Conservation (phyloP, 805 yeast genomes). For the Tetrapisispora fleetii region DNA sequence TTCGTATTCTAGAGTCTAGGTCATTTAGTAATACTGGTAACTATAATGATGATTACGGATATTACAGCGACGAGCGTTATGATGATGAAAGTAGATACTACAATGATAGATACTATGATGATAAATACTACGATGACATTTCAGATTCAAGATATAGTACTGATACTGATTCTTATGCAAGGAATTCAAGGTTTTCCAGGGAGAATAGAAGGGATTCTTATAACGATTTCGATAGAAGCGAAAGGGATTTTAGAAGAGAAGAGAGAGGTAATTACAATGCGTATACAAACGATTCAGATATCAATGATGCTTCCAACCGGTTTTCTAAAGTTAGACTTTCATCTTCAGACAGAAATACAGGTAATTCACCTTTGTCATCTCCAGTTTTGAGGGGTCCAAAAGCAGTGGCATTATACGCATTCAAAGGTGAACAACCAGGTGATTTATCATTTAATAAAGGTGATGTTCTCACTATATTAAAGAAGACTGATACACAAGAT, state of each 20-base stretch:
- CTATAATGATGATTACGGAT: background rate
- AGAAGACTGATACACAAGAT: slow-evolving; percentile 78
- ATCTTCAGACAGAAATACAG: background rate
- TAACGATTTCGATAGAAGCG: slow-evolving; percentile 2
- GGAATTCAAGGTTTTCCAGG: slow-evolving; percentile 23
- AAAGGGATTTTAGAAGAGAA: background rate
- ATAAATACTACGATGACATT: slow-evolving; percentile 45
- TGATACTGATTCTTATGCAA: slow-evolving; percentile 19
- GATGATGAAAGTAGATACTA: background rate
- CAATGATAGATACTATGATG: slow-evolving; percentile 45
- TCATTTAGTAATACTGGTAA: slow-evolving; percentile 41
- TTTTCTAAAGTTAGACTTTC: slow-evolving; percentile 2
- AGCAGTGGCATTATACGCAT: slow-evolving; percentile 82
- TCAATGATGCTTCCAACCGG: background rate
- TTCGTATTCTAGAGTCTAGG: slow-evolving; percentile 74
- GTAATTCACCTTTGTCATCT: background rate
- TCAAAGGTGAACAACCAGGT: slow-evolving; percentile 88
- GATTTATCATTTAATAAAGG: slow-evolving; percentile 92
- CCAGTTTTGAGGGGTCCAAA: slow-evolving; percentile 36
- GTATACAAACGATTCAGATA: background rate
- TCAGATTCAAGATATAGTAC: slow-evolving; percentile 36
- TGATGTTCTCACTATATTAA: slow-evolving; percentile 77
- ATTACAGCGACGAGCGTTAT: slow-evolving; percentile 31
- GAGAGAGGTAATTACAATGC: background rate
- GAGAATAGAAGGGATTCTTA: slow-evolving; percentile 6